Percentiles rank a stretch among this genome's conserved stretches.
Evolutionary conservation across 441 rosid genomes (phyloP).

Genomic region (Gossypium aridum): DNA sequence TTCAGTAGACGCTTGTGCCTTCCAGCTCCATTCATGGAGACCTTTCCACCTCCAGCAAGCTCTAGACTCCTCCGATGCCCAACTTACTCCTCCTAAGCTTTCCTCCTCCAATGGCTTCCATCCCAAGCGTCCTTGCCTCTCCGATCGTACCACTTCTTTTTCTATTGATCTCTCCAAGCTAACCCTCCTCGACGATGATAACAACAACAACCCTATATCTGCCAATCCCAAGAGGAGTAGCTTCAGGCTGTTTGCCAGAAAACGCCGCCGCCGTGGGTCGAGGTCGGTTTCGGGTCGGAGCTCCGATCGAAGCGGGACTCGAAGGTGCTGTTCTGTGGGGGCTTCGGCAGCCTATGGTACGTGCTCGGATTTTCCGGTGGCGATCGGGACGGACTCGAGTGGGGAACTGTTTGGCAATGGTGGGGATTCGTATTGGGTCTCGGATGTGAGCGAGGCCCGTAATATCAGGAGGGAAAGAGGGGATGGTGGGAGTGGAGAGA

Average conservation of each 20-base stretch:
- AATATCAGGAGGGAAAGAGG: conserved; percentile 56
- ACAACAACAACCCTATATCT: conserved; percentile 21
- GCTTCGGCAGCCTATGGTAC: conserved; percentile 74
- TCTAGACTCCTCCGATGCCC: conserved; percentile 42
- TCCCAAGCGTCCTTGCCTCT: conserved; percentile 85
- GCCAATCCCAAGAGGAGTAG: conserved; percentile 28
- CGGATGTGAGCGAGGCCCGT: conserved; percentile 83
- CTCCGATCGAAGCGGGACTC: conserved; percentile 81
- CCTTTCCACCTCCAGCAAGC: conserved; percentile 65
- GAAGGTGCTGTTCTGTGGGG: conserved; percentile 82
- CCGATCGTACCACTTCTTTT: conserved; percentile 88
- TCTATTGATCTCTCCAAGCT: conserved; percentile 64
- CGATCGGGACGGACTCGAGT: conserved; percentile 90
- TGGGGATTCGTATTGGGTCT: conserved; percentile 78
- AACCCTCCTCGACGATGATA: conserved; percentile 56
- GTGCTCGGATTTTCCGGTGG: conserved; percentile 89
- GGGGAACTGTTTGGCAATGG: conserved; percentile 78
- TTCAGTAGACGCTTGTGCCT: conserved; percentile 72
- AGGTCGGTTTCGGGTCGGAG: conserved; percentile 90
- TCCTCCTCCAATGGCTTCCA: conserved; percentile 23
- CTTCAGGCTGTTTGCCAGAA: conserved; percentile 47
- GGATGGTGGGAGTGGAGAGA: conserved; percentile 49
- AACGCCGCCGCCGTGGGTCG: conserved; percentile 80
- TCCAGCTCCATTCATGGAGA: conserved; percentile 67
- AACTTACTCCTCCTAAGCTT: conserved; percentile 13